A percentile compares a stretch with the other conserved stretches of the same genome.
Evolutionary conservation across 805 yeast genomes (phyloP).

Genomic region (Candida germanica): DNA sequence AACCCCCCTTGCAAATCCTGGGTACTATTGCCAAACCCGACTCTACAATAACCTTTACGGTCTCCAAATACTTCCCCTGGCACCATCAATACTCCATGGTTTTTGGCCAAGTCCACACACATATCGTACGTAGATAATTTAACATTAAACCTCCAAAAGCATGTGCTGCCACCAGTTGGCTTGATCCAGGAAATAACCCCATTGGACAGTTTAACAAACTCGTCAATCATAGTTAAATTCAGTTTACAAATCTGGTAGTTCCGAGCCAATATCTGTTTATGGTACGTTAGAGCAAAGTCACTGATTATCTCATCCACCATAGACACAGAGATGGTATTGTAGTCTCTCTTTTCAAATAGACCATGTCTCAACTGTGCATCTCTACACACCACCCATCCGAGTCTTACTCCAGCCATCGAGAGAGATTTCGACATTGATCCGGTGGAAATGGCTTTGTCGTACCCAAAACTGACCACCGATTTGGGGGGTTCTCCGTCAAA

Average conservation of each 20-base stretch:
- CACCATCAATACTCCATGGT: constrained; percentile 35
- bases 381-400: constrained; percentile 50
- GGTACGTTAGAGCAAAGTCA: constrained; percentile 37
- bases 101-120: constrained; percentile 32
- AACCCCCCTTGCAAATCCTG: constrained; percentile 36
- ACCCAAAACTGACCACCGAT: constrained; percentile 39
- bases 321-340: constrained; percentile 49
- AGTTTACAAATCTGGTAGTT: constrained; percentile 37
- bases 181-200: constrained; percentile 38
- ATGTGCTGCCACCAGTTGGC: constrained; percentile 49
- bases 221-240: constrained; percentile 34
- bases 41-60: constrained; percentile 37
- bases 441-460: constrained; percentile 43
- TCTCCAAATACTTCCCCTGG: constrained; percentile 50
- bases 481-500: constrained; percentile 24
- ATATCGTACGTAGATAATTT: constrained; percentile 25
- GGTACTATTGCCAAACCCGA: constrained; percentile 47
- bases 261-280: constrained; percentile 32
- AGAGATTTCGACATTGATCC: constrained; percentile 55
- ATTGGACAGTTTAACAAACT: constrained; percentile 26
- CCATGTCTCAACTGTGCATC: constrained; percentile 26
- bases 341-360: constrained; percentile 44
- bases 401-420: constrained; percentile 49
- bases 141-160: constrained; percentile 36
- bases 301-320: constrained; percentile 46